These are phyloP conservation scores for Venturia oleaginea DNA, from an alignment of 2,329 filamentous ascomycete genomes.

Conservation along the genomic window DNA sequence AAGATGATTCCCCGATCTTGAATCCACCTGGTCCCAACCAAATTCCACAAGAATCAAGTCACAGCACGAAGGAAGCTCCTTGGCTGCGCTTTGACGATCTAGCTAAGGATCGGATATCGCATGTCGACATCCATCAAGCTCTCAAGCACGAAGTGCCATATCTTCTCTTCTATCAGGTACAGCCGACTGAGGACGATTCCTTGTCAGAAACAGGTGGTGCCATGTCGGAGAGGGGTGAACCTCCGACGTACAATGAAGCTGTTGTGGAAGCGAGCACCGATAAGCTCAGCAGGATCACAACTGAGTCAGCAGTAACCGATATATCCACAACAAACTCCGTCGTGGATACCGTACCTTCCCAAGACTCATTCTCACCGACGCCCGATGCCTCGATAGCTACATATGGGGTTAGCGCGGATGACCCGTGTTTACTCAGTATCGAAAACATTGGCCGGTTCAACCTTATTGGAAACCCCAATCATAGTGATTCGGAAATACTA, in stretches of 20 bases:
- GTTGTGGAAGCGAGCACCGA: neutral
- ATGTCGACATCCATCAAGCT: conserved; percentile 69
- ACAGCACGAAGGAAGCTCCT: conserved; percentile 33
- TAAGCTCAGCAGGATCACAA: conserved; percentile 6
- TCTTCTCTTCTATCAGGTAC: conserved; percentile 88
- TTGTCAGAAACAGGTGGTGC: conserved; percentile 20
- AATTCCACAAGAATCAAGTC: conserved; percentile 48
- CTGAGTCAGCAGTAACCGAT: neutral
- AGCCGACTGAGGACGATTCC: conserved; percentile 69
- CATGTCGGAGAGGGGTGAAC: conserved; percentile 19
- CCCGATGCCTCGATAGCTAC: neutral
- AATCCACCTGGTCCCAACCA: conserved; percentile 33
- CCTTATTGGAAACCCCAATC: neutral
- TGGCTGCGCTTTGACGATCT: conserved; percentile 95
- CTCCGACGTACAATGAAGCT: conserved; percentile 35
- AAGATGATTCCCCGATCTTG: neutral
- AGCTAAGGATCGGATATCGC: conserved; percentile 58
- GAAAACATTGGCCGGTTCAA: neutral
- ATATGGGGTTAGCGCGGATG: neutral
- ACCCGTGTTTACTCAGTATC: neutral
- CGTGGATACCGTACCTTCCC: neutral
- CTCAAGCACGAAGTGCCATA: conserved; percentile 87
- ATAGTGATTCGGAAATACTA: neutral
- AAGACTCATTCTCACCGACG: neutral
- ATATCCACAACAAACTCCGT: neutral